Conservation (phyloP, 441 rosid species). For the Euphorbia celastroides region DNA sequence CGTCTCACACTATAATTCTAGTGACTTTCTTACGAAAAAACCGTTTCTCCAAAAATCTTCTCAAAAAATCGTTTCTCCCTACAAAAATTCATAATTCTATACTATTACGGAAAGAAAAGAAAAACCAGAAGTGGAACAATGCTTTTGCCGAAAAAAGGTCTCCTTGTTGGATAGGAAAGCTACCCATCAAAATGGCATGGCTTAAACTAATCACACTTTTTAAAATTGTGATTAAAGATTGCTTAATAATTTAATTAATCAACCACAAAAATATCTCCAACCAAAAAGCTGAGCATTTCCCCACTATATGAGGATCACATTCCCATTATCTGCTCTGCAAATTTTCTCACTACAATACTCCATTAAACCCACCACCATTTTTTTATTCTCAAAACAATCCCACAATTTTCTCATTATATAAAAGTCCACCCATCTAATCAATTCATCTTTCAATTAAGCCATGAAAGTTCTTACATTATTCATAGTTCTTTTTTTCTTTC, state of each 20-base stretch:
- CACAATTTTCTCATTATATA: no score
- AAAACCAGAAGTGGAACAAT: no score
- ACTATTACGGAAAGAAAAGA: not conserved
- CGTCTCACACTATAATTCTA: no score
- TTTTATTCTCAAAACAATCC: not conserved
- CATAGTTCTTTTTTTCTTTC: not conserved
- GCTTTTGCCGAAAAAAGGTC: not conserved
- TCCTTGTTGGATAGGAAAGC: not conserved
- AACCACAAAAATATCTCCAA: constrained; percentile 1
- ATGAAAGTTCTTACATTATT: constrained; percentile 7
- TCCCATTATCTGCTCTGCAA: no score
- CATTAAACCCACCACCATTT: constrained; percentile 4
- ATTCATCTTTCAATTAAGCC: not conserved
- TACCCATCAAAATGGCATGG: constrained; percentile 20
- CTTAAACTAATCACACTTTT: not conserved
- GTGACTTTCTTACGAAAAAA: no score
- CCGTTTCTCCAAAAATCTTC: no score
- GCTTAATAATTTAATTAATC: not conserved
- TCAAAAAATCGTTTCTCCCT: no score
- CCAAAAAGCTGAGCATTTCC: constrained; percentile 19
- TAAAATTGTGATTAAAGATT: not conserved
- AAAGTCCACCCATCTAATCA: not conserved
- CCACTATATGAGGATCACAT: constrained; percentile 29
- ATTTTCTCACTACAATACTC: no score
- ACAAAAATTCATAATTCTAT: no score